Evolutionary conservation across 495 filamentous ascomycete genomes (phyloP), one percentile per base, ranked within the genome.

Genomic region (Chaetomium cochliodes): DNA sequence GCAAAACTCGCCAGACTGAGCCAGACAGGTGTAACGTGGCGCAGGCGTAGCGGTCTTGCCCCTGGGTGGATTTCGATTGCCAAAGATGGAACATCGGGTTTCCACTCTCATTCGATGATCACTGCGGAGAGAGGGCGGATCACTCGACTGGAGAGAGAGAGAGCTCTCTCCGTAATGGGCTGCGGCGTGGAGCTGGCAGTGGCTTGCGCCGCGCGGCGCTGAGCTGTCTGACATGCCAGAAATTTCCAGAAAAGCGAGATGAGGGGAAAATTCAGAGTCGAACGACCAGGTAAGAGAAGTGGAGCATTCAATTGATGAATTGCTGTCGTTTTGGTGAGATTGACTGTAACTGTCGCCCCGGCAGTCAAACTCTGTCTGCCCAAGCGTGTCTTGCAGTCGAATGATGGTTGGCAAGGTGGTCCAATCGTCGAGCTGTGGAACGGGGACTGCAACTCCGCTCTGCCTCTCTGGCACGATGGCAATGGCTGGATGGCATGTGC

Each of bases 31-130:
- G 42, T n/a, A 52, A 63, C 53, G 51, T 25, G 59, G 47, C 47
- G 46, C 46, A 49, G 55, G 44, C 55, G 37, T 26, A 46, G 47
- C 55, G 33, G 33, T 39, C 22, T 54, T 53, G 63, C 56, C 37
- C 33, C 46, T n/a, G 28, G 44, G 62, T 64, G 62, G 62, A 22
- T 64, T 56, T 57, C 47, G 41, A 55, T 46, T 50, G 23, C 50
- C 50, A 62, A 54, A 44, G 2, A 37, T 62, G 50, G 37, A 46
- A 54, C 60, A 54, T 30, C 16, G 18, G 37, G 37, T 44, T 44
- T 22, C 60, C 60, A 46, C 60, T 44, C 22, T 26, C 33, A 49
- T 55, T 41, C 18, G 39, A 33, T 55, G 50, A 46, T 62, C 60
- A 23, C 22, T 54, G 60, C 12, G 60, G 47, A 52, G 42, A 44